Evolutionary conservation across 2,329 filamentous ascomycete species (phyloP).

Genomic region (Westerdykella ornata): DNA sequence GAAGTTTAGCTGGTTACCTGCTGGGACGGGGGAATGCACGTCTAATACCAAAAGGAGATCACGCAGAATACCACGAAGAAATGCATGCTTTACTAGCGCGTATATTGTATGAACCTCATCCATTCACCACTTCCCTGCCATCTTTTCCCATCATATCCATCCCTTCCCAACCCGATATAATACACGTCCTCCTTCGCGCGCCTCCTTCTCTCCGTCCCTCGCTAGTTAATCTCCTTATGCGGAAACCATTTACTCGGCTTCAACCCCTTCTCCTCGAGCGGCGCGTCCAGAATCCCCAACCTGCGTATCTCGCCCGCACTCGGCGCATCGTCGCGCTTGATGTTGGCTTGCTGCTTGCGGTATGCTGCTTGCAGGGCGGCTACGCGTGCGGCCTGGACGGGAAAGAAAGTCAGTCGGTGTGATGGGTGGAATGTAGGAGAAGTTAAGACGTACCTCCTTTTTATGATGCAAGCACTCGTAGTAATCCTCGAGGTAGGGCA

Average conservation of each 20-base stretch:
- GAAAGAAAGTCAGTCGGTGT: neutral
- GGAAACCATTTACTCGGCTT: slow-evolving; percentile 42
- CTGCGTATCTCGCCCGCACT: slow-evolving; percentile 82
- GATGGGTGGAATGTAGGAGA: slow-evolving; percentile 7
- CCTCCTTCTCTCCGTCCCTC: neutral
- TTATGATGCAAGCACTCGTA: slow-evolving; percentile 98
- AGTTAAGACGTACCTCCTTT: slow-evolving; percentile 73
- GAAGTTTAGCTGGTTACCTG: too few relatives aligned
- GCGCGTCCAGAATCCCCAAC: slow-evolving; percentile 68
- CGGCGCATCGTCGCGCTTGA: slow-evolving; percentile 71
- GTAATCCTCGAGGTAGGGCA: slow-evolving; percentile 84
- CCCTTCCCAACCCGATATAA: slow-evolving; percentile 30
- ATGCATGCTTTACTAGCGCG: too few relatives aligned
- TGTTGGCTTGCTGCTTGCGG: slow-evolving; percentile 66
- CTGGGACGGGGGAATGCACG: too few relatives aligned
- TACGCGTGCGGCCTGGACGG: slow-evolving; percentile 66
- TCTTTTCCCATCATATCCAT: too few relatives aligned
- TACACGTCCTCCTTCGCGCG: neutral
- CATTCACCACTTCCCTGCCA: too few relatives aligned
- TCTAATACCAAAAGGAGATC: too few relatives aligned
- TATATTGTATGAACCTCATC: too few relatives aligned
- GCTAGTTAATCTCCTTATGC: slow-evolving; percentile 36
- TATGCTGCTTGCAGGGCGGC: slow-evolving; percentile 76
- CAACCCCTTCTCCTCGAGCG: slow-evolving; percentile 64
- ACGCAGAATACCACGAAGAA: too few relatives aligned